phyloP scores from a whole-genome alignment of 345 rosid genomes.

The Turritis glabra region DNA sequence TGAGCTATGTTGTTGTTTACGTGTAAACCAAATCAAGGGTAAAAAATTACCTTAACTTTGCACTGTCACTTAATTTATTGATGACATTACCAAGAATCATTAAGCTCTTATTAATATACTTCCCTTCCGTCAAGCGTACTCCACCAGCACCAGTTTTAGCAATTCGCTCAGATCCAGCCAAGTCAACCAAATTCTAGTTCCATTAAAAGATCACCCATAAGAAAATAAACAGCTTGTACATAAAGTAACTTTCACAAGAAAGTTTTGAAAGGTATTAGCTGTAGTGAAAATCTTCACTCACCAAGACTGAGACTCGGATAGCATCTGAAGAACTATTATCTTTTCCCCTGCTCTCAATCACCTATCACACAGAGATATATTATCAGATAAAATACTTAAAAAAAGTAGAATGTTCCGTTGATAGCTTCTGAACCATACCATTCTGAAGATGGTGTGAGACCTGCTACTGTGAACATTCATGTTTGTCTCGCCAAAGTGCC shows the following conservation, averaged over 20 bases:
- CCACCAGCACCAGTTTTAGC: conserved; percentile 97
- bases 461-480: conserved; percentile 96
- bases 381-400: neutral
- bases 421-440: conserved; percentile 51
- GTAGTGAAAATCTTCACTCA: conserved; percentile 35
- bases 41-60: conserved; percentile 65
- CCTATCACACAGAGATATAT: conserved; percentile 47
- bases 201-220: conserved; percentile 1
- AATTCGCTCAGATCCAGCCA: conserved; percentile 92
- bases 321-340: conserved; percentile 57
- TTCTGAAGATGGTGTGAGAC: conserved; percentile 95
- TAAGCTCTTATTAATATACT: conserved; percentile 92
- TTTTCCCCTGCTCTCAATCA: conserved; percentile 85
- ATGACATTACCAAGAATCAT: conserved; percentile 97
- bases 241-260: neutral
- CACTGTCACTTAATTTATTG: conserved; percentile 82
- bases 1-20: conserved; percentile 5
- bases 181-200: conserved; percentile 84
- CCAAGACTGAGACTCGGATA: conserved; percentile 88
- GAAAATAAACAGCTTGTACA: neutral
- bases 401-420: neutral
- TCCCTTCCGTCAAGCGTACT: conserved; percentile 90
- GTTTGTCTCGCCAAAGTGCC: conserved; percentile 96
- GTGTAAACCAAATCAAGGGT: neutral
- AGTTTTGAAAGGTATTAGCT: conserved; percentile 11